A percentile compares a stretch with the other conserved stretches of the same genome.
Evolutionary conservation across 805 yeast genomes (phyloP).

Genomic region (Cyberlindnera mycetangii): DNA sequence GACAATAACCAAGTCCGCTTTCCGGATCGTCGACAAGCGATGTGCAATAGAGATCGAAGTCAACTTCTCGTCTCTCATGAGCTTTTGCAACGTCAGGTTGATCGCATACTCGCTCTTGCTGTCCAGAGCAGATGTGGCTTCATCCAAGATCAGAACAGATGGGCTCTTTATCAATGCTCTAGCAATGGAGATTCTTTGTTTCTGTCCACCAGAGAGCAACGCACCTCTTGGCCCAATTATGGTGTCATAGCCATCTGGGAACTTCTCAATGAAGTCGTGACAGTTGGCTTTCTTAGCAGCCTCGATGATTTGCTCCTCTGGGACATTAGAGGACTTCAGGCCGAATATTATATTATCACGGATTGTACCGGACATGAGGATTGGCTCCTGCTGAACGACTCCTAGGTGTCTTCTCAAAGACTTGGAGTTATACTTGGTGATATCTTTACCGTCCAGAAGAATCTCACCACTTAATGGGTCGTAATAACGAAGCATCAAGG

Average conservation of each 20-base stretch:
- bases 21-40: conserved; percentile 82
- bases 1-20: conserved; percentile 83
- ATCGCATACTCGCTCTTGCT: conserved; percentile 71
- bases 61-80: conserved; percentile 55
- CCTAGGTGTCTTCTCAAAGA: conserved; percentile 58
- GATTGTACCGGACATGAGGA: conserved; percentile 76
- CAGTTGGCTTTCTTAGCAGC: conserved; percentile 55
- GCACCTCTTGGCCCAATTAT: conserved; percentile 64
- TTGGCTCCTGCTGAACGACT: conserved; percentile 77
- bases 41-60: conserved; percentile 94
- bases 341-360: conserved; percentile 78
- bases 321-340: conserved; percentile 37
- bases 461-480: conserved; percentile 45
- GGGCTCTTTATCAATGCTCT: conserved; percentile 79
- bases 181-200: conserved; percentile 84
- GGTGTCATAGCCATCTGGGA: conserved; percentile 68
- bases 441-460: conserved; percentile 48
- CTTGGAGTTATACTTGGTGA: conserved; percentile 44
- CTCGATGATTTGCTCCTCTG: conserved; percentile 47
- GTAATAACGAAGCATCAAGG: conserved; percentile 57
- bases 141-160: conserved; percentile 72
- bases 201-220: conserved; percentile 87
- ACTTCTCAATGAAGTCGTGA: conserved; percentile 51
- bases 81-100: conserved; percentile 66
- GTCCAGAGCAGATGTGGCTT: conserved; percentile 88